Evolutionary conservation across 305 asterid genomes (phyloP), one percentile per base, ranked within the genome.

Genomic region (Lippia alba): DNA sequence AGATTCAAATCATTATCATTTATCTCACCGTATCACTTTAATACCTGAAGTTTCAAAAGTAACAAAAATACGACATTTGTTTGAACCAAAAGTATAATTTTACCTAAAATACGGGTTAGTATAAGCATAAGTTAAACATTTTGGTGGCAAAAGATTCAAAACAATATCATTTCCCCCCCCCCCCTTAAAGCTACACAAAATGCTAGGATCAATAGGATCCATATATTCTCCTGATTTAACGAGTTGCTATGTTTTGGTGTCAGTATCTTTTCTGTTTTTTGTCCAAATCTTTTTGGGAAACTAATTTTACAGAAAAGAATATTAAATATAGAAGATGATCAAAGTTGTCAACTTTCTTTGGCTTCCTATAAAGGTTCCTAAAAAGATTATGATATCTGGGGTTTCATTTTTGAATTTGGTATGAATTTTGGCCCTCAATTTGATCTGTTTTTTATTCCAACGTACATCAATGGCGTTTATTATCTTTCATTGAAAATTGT

Each of bases 361-460:
- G 32, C 71, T 45, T 73, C 68, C 12, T 76, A 9, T 67, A 73
- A 70, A 60, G 66, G 62, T 56, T 76, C 77, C 70, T 30, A 45
- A 54, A 44, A 73, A 69, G 36, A 61, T 75, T 56, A 17, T 73
- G 48, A 69, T 72, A 65, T 70, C 66, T 57, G 68, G 61, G 36
- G 16, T 63, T 79, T 67, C 60, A 72, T 40, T 18, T 18, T 57
- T 65, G 66, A 78, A 73, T 56, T 19, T 67, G 74, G 82, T 78
- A 73, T 30, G 72, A 1, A 62, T 51, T 67, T 39, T 48, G 30
- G 10, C 19, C 56, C 15, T 46, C 34, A 64, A 24, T 45, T 11
- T 5, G 50, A 36, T 33, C 5, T 9, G 41, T 39, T 18, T 56
- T 15, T 50, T 51, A 15, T 3, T 49, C 40, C 40, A 16, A 60